Conservation (phyloP, 768 basidiomycete species). For the Amanita polypyramis region DNA sequence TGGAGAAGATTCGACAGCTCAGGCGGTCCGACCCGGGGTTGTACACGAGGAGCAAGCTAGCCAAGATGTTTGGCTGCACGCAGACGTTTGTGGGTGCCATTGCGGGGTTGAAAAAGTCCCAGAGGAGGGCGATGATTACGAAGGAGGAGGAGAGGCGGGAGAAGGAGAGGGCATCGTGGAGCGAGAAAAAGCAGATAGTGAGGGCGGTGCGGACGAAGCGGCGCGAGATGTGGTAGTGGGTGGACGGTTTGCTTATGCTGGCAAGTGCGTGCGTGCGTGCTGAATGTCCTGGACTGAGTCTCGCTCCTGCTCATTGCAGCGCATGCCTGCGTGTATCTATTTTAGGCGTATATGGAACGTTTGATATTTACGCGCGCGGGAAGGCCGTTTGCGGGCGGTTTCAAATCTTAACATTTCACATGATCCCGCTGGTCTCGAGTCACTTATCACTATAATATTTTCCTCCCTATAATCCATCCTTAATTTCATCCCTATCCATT, state of each 20-base stretch:
- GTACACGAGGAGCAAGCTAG: slow-evolving; percentile 59
- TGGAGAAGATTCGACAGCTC: slow-evolving; percentile 49
- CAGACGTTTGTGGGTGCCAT: slow-evolving; percentile 53
- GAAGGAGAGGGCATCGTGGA: slow-evolving; percentile 48
- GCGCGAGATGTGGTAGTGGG: slow-evolving; percentile 57
- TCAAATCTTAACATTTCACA: not conserved
- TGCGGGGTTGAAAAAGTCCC: slow-evolving; percentile 47
- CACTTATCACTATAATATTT: not conserved
- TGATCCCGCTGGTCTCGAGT: not conserved
- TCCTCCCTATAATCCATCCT: slow-evolving; percentile 1
- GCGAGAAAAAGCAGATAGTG: slow-evolving; percentile 52
- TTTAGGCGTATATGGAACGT: too few relatives aligned
- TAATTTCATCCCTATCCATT: slow-evolving; percentile 14
- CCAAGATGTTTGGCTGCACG: slow-evolving; percentile 68
- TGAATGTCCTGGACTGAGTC: too few relatives aligned
- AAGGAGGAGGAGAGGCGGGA: slow-evolving; percentile 38
- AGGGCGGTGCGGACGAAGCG: slow-evolving; percentile 59
- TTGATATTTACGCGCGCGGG: not conserved
- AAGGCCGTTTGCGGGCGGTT: not conserved
- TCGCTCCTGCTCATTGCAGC: too few relatives aligned
- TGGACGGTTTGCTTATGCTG: not conserved
- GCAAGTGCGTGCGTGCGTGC: too few relatives aligned
- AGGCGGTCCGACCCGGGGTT: slow-evolving; percentile 43
- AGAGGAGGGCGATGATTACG: slow-evolving; percentile 31
- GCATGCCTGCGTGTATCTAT: too few relatives aligned